A percentile compares a stretch with the other conserved stretches of the same genome.
These are phyloP conservation scores for Phialemonium atrogriseum DNA, from an alignment of 2,329 filamentous ascomycete species.

Conservation along the genomic window DNA sequence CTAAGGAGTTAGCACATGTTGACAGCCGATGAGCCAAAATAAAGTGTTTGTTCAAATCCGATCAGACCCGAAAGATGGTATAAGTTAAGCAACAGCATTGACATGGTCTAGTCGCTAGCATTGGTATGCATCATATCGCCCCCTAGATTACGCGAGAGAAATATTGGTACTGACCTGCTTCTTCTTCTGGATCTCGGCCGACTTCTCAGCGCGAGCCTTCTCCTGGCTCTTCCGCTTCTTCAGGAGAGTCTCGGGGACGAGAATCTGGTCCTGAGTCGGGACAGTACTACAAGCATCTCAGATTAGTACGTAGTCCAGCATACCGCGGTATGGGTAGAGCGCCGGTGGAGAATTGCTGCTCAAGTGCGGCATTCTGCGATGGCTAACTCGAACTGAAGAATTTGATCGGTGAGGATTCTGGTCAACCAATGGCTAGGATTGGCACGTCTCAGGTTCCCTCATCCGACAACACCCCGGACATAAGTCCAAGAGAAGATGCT, in stretches of 20 bases:
- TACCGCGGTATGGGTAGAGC: slow-evolving; percentile 58
- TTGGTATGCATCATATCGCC: slow-evolving; percentile 80
- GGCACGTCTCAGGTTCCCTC: slow-evolving; percentile 35
- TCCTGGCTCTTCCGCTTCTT: slow-evolving; percentile 99
- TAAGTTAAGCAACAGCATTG: slow-evolving; percentile 97
- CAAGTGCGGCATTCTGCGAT: slow-evolving; percentile 84
- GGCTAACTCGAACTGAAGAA: slow-evolving; percentile 62
- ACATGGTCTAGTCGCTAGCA: slow-evolving; percentile 88
- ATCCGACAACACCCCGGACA: slow-evolving; percentile 68
- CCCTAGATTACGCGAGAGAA: slow-evolving; percentile 13
- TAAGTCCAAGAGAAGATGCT: slow-evolving; percentile 43
- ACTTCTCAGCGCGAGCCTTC: slow-evolving; percentile 90
- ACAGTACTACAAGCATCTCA: slow-evolving; percentile 65
- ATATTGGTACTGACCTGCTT: slow-evolving; percentile 67
- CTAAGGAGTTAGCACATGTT: slow-evolving; percentile 15
- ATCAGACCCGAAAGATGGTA: slow-evolving; percentile 99
- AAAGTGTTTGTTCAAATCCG: slow-evolving; percentile 8
- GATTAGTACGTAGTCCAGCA: slow-evolving; percentile 74
- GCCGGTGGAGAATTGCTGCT: slow-evolving; percentile 92
- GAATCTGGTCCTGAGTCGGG: slow-evolving; percentile 88
- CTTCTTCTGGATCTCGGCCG: slow-evolving; percentile 72
- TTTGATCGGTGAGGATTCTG: slow-evolving; percentile 57
- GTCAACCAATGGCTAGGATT: slow-evolving; percentile 7
- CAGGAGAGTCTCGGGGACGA: slow-evolving; percentile 98
- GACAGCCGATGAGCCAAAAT: slow-evolving; percentile 24